These are phyloP conservation scores for Linnemannia schmuckeri DNA, from an alignment of 192 early-diverging fungal species.

Conservation along the genomic window DNA sequence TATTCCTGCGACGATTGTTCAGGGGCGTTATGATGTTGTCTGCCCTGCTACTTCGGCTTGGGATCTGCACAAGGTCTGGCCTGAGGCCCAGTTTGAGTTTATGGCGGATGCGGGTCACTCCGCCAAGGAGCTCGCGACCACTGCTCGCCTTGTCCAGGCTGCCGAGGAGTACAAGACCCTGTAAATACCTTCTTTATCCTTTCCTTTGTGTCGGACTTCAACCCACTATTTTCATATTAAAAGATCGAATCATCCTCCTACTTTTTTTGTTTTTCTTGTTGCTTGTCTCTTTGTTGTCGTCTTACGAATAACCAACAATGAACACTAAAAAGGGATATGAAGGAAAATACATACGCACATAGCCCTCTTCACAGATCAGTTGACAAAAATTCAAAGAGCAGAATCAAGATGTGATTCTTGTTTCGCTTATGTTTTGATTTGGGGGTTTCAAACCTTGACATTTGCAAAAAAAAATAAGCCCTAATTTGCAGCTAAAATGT, in stretches of 20 bases:
- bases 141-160: slow-evolving; percentile 65
- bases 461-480: too few relatives aligned
- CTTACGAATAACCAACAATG: too few relatives aligned
- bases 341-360: too few relatives aligned
- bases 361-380: too few relatives aligned
- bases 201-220: too few relatives aligned
- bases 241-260: not conserved
- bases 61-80: slow-evolving; percentile 66
- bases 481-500: too few relatives aligned
- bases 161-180: slow-evolving; percentile 71
- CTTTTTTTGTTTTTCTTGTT: not conserved
- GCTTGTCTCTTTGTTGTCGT: too few relatives aligned
- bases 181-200: slow-evolving; percentile 19
- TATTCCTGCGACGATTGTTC: slow-evolving; percentile 75
- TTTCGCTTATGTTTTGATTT: too few relatives aligned
- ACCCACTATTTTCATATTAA: not conserved
- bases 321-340: too few relatives aligned
- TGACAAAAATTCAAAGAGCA: too few relatives aligned
- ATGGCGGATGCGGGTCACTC: slow-evolving; percentile 74
- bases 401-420: too few relatives aligned
- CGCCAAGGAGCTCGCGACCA: slow-evolving; percentile 69
- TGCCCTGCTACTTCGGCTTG: slow-evolving; percentile 54
- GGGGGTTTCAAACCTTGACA: too few relatives aligned
- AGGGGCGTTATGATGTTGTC: slow-evolving; percentile 55
- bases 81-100: slow-evolving; percentile 76